phyloP scores from a whole-genome alignment of 495 filamentous ascomycete genomes.

The Tuber indicum region DNA sequence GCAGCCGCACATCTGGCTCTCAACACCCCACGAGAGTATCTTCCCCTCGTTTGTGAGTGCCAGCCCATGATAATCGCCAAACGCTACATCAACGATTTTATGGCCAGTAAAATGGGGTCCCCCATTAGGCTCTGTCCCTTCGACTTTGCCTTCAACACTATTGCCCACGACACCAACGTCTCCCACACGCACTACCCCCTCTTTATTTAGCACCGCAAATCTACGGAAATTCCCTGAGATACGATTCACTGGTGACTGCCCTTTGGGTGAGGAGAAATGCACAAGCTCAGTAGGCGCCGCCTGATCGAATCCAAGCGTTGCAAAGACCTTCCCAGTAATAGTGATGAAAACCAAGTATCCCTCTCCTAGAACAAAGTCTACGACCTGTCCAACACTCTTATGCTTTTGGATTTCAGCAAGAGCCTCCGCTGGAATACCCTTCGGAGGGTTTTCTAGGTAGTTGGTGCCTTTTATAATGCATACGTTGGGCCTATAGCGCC shows the following conservation, averaged over 20 bases:
- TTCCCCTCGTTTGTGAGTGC: conserved; percentile 34
- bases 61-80: conserved; percentile 39
- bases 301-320: conserved; percentile 16
- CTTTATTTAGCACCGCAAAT: conserved; percentile 38
- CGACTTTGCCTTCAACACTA: conserved; percentile 6
- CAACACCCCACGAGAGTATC: conserved; percentile 39
- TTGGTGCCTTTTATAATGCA: background rate
- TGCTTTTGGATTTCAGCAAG: background rate
- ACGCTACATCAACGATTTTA: conserved; percentile 34
- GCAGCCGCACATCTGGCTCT: conserved; percentile 32
- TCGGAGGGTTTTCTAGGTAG: background rate
- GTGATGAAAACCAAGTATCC: conserved; percentile 36
- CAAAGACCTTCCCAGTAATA: conserved; percentile 36
- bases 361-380: conserved; percentile 37
- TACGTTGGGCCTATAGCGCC: background rate
- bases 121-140: conserved; percentile 24
- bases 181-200: conserved; percentile 35
- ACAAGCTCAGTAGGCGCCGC: conserved; percentile 24
- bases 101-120: conserved; percentile 22
- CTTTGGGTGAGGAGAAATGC: conserved; percentile 32
- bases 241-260: conserved; percentile 16
- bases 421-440: background rate
- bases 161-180: conserved; percentile 20
- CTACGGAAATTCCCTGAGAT: conserved; percentile 32
- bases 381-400: conserved; percentile 9